These are phyloP conservation scores for Globisporangium takayamanum DNA, from an alignment of 352 stramenopile species.

Conservation along the genomic window DNA sequence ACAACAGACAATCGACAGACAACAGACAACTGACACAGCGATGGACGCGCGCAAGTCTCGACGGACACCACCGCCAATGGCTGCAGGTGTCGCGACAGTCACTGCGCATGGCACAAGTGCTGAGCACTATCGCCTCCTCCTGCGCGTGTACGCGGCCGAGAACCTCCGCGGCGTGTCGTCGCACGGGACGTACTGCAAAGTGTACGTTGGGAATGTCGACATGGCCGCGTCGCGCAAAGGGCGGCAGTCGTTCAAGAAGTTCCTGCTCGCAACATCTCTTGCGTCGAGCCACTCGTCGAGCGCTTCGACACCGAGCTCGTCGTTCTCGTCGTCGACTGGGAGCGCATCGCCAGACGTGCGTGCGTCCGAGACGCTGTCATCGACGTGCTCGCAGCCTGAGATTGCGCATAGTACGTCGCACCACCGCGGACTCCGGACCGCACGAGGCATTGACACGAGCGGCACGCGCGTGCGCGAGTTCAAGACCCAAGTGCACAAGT, in stretches of 20 bases:
- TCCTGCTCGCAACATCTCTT: slow-evolving; percentile 5
- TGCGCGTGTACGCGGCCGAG: slow-evolving; percentile 62
- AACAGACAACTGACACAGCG: neutral
- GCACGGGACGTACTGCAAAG: slow-evolving; percentile 68
- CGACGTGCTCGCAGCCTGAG: too few relatives aligned
- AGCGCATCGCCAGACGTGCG: slow-evolving; percentile 4
- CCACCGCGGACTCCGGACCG: too few relatives aligned
- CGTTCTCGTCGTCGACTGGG: slow-evolving; percentile 2
- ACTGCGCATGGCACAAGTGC: neutral
- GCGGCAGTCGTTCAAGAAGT: slow-evolving; percentile 18
- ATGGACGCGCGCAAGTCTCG: slow-evolving; percentile 16
- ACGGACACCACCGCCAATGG: slow-evolving; percentile 1
- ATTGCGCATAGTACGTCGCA: too few relatives aligned
- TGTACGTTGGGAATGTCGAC: slow-evolving; percentile 52
- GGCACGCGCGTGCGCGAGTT: slow-evolving; percentile 30
- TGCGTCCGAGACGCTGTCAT: neutral
- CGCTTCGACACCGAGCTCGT: neutral
- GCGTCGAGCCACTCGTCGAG: slow-evolving; percentile 7
- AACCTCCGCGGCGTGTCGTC: slow-evolving; percentile 53
- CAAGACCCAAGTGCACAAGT: slow-evolving; percentile 68
- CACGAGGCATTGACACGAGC: neutral
- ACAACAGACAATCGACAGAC: neutral
- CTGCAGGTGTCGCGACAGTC: slow-evolving; percentile 1
- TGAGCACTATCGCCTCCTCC: slow-evolving; percentile 32
- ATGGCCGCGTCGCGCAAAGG: slow-evolving; percentile 24